Evolutionary conservation across 1,139 yeast species (phyloP), one percentile per base, ranked within the genome.

Genomic region (Zygosaccharomyces pseudobailii): DNA sequence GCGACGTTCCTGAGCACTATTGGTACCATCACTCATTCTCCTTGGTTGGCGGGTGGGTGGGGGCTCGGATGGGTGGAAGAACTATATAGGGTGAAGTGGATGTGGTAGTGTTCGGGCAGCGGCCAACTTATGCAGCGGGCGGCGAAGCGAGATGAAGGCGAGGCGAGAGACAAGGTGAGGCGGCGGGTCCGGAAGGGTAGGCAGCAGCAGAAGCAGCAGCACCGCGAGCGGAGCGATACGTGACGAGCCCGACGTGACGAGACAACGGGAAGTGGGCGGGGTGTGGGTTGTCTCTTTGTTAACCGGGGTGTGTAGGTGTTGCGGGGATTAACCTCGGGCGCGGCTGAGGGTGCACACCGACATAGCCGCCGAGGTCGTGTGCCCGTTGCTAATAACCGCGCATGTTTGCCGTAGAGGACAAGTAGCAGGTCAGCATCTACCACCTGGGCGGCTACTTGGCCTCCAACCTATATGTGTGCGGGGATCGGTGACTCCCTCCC

Each of bases 1-100:
- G 6, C 51, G 43, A 19, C 33, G 33, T 10, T 30, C 33, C 6
- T 30, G 33, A 7, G 33, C 32, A 39, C 42, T 10, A 45, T 35
- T 28, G 31, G 31, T 7, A 10, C 19, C 33, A 30, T 30, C 33
- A 19, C 33, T 30, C 33, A 30, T 30, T 42, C 28, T 48, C 44
- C 39, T 40, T 19, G 38, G 34, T 38, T 36, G 43, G 13, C 24
- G n/a, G 31, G 25, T 19, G 28, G 40, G n/a, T 24, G 34, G 17
- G 17, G 17, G 13, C 17, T 13, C 17, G 17, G 17, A 13, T 13
- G 17, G 17, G 17, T 13, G 17, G 17, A 13, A 13, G 17, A 13
- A 13, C 17, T 13, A 13, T 13, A 13, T 13, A 13, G 17, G 17
- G 17, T 13, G 17, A 13, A 13, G 17, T 13, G 17, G 17, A 13